Percentiles rank a stretch among this genome's conserved stretches.
phyloP scores from a whole-genome alignment of 495 filamentous ascomycete genomes.

The Lophiostoma macrostomum region DNA sequence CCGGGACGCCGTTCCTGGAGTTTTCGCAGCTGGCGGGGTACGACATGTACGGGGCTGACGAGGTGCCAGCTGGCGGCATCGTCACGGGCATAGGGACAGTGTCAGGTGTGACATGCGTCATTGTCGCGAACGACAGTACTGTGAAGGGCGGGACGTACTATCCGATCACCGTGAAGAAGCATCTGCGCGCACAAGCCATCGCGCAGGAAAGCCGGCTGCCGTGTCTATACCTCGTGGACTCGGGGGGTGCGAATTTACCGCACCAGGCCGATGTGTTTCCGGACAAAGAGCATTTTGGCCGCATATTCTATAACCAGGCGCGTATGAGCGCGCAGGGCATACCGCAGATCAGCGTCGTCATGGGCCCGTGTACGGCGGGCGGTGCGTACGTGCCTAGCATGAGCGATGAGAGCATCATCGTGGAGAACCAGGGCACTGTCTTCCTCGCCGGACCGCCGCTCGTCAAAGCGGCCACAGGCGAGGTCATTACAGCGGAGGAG shows the following conservation, averaged over 20 bases:
- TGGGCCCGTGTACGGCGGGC: constrained; percentile 96
- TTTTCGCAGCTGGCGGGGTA: constrained; percentile 84
- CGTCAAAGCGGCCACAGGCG: constrained; percentile 94
- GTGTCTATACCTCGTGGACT: constrained; percentile 96
- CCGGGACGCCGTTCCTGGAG: constrained; percentile 87
- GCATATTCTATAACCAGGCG: constrained; percentile 99
- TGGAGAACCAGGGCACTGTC: constrained; percentile 90
- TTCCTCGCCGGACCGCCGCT: constrained; percentile 94
- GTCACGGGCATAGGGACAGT: constrained; percentile 91
- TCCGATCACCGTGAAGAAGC: constrained; percentile 97
- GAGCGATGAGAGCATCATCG: constrained; percentile 97
- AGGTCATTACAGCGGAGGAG: constrained; percentile 88
- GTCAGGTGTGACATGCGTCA: constrained; percentile 86
- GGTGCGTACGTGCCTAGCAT: constrained; percentile 96
- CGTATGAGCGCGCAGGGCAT: constrained; percentile 81
- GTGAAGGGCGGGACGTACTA: constrained; percentile 99
- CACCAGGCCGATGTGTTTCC: constrained; percentile 97
- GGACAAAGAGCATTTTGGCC: constrained; percentile 90
- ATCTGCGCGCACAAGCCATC: constrained; percentile 86
- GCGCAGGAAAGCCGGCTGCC: constrained; percentile 82
- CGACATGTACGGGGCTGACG: constrained; percentile 79
- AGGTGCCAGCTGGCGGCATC: constrained; percentile 84
- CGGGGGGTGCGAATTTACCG: constrained; percentile 91
- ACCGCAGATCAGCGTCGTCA: constrained; percentile 91
- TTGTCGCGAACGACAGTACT: constrained; percentile 96